phyloP scores from a whole-genome alignment of 345 rosid genomes.

The Odontarrhena argentea region DNA sequence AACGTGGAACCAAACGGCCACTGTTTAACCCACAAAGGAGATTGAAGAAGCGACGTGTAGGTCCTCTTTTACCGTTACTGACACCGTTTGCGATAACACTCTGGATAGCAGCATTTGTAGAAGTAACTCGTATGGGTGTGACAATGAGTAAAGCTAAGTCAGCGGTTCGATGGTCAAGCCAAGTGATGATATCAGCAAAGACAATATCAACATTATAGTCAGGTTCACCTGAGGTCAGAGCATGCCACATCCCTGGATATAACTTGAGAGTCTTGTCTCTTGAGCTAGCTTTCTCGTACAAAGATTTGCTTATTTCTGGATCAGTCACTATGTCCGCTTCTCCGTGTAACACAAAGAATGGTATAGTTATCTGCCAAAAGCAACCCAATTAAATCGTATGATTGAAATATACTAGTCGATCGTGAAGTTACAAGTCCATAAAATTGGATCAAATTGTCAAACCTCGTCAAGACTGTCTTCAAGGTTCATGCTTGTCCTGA shows the following conservation, averaged over 20 bases:
- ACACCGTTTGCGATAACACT: constrained; percentile 11
- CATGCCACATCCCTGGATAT: constrained; percentile 99
- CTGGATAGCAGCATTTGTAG: constrained; percentile 21
- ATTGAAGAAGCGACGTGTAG: constrained; percentile 29
- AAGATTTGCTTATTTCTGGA: constrained; percentile 92
- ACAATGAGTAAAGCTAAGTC: constrained; percentile 36
- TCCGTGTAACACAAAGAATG: constrained; percentile 91
- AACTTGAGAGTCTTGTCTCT: constrained; percentile 81
- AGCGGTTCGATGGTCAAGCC: constrained; percentile 70
- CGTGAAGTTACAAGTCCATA: too few relatives aligned
- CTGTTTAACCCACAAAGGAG: constrained; percentile 73
- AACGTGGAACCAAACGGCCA: constrained; percentile 53
- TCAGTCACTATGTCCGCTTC: constrained; percentile 93
- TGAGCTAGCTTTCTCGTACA: constrained; percentile 77
- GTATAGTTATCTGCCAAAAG: constrained; percentile 59
- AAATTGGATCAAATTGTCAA: background rate
- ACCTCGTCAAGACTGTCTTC: constrained; percentile 77
- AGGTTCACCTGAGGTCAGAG: constrained; percentile 80
- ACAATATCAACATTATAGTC: constrained; percentile 73
- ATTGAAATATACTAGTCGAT: too few relatives aligned
- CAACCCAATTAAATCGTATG: background rate
- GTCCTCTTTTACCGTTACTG: constrained; percentile 18
- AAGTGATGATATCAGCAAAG: constrained; percentile 68
- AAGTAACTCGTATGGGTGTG: constrained; percentile 41
- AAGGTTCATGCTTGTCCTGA: constrained; percentile 84